Base-by-base conservation (phyloP, 208 protist genomes). In the Trypanosomatidae sp. region DNA sequence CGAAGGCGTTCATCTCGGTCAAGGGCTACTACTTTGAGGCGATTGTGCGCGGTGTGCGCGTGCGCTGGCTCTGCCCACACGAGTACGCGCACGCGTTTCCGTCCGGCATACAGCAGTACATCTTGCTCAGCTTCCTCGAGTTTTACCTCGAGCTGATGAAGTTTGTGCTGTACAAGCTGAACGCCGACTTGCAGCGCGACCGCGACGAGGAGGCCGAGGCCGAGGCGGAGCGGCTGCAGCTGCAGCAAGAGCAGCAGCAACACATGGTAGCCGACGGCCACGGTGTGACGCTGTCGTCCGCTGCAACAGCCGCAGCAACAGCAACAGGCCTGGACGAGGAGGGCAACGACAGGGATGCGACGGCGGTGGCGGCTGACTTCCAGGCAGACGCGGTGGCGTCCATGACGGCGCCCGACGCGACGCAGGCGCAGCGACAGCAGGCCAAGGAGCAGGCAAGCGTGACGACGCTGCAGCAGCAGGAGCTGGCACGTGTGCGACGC, bases 21-120 rank as follows among this genome's bases (percentile, higher is more conserved):
- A 99, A 99, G 66, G 97, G 88, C 21, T 92, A 98, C 61, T 99
- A 99, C 74, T 98, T 97, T 73, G 96, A 99, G 66, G 97, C 96
- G 3, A 52, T 95, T 26, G 74, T 99, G 22, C 66, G 86, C 47
- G 96, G 95, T 0, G 71, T 95, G 54, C 59, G 73, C 19, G 65
- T 99, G 33, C 97, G 94, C 16, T 99, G 97, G 97, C 57, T 99
- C 20, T 95, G 81, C 41, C 98, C 98, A 8, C 95, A 99, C 78
- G 63, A 94, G 58, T 99, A 98, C 74, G 71, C 82, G 6, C 90
- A 98, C 63, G 75, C 94, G 50, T 88, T 96, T 50, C 88, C 91
- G 10, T 33, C 70, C 0, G 88, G 96, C 45, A 91, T 98, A 38
- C 96, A 98, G 58, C 91, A 96, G 70, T 86, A 93, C 28, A 78